Evolutionary conservation across 176 grass and related monocot genomes (phyloP), one percentile per base, ranked within the genome.

Genomic region (Aegilops speltoides): DNA sequence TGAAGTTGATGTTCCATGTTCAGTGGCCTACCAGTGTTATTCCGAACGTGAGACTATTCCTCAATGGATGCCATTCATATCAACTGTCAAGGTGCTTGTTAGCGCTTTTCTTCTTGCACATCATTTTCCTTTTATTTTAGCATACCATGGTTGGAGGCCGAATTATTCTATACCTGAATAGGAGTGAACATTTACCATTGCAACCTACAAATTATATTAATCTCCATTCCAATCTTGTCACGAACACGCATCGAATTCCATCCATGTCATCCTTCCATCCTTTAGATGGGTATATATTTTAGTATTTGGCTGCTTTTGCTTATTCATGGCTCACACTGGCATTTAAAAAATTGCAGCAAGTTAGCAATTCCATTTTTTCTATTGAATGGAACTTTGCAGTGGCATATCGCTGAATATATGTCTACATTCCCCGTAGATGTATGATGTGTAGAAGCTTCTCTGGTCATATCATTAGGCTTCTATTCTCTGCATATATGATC

Each of bases 31-130:
- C 68, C 88, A 99, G 26, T 96, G 92, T 90, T 99, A 99, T 83
- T 99, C 92, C 57, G 92, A 99, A 67, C 87, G 92, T 22, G 92
- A 99, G 85, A 72, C 80, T 20, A 99, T 99, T 79, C 94, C 97
- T 78, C 82, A 94, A 85, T 99, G 97, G 97, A 99, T 99, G 97
- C 97, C 97, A 80, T 99, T 94, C 83, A 99, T 99, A 64, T 99
- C 97, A 25, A 90, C 92, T 28, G 97, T 99, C 81, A 85, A 95
- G 86, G 97, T 99, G 64, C 72, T 48, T 46, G 4, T 63, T 75
- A 71, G 70, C 43, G 38, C 43, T 83, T 34, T 71, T 64, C 41
- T 80, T 20, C 38, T 64, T 41, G 52, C 33, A 15, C 26, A 65
- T 84, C 56, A 59, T 59, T 22, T 76, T 45, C 9, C 25, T 60